Base-by-base conservation (phyloP, 2,329 filamentous ascomycete species). In the Blastomyces parvus region DNA sequence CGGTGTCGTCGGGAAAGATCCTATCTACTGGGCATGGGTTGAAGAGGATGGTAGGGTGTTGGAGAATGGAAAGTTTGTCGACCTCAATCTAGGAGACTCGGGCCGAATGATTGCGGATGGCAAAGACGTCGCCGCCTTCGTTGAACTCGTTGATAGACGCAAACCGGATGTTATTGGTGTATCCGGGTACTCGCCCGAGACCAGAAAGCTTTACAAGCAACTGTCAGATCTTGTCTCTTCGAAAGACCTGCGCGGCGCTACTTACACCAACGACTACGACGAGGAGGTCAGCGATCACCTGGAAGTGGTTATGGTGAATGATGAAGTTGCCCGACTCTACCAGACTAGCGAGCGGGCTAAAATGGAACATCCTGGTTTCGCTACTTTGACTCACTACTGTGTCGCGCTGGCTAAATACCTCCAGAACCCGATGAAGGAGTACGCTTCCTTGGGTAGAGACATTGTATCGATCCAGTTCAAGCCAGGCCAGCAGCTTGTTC, bases 281-380 rank as follows among this genome's bases (percentile, higher is more conserved):
- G 87, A 91, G 65, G 88, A 89, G 66, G 83, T 87, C 63, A 89
- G 82, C 64, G 91, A 96, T 71, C 85, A 86, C 13, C 81, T 99
- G 38, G 93, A 97, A 64, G 88, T 97, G 11, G 82, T 97, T 38
- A 86, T 96, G 62, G 89, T 97, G 66, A 97, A 97, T 69, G 94
- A 99, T 70, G 94, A 99, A 77, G 91, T 97, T 59, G 94, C 94
- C n/a, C 86, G 94, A 55, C 83, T 97, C 3, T 99, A 97, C 79
- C 92, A 97, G 76, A 90, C 91, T 70, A 97, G 91, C 73, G 84
- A 87, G 17, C 86, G 92, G 52, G 92, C 89, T 13, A 81, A 84
- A 59, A 79, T 84, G 13, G 93, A 97, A 66, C 90, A 96, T 72
- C 91, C 94, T 6, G 87, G 87, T 14, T 82, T 96, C 38, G 84